phyloP scores from a whole-genome alignment of 2,329 filamentous ascomycete species.

The Botrytis galanthina region DNA sequence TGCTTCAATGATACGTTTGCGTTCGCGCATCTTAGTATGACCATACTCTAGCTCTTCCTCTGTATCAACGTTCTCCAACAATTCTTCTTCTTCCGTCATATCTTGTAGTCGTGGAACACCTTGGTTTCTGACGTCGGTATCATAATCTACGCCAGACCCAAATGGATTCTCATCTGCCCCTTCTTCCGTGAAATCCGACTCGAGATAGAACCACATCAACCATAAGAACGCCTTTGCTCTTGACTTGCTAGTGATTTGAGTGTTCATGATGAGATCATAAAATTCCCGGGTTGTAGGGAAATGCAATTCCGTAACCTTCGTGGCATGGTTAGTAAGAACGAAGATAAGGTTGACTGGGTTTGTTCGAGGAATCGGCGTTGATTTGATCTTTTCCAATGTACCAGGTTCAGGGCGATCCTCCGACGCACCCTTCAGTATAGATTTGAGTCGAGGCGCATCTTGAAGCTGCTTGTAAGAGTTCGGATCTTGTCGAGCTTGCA shows the following conservation, averaged over 20 bases:
- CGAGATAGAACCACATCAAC: constrained; percentile 99
- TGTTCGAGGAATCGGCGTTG: constrained; percentile 68
- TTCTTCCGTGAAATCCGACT: constrained; percentile 89
- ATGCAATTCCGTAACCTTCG: constrained; percentile 89
- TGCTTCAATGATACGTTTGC: constrained; percentile 71
- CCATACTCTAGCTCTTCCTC: constrained; percentile 69
- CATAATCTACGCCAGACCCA: constrained; percentile 67
- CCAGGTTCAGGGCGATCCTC: constrained; percentile 86
- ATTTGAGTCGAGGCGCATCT: constrained; percentile 92
- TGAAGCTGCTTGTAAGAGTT: constrained; percentile 98
- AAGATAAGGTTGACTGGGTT: constrained; percentile 98
- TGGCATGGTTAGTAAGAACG: constrained; percentile 83
- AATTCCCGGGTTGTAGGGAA: constrained; percentile 86
- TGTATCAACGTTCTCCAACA: constrained; percentile 71
- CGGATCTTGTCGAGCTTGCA: constrained; percentile 91
- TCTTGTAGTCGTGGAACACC: constrained; percentile 65
- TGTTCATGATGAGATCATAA: constrained; percentile 94
- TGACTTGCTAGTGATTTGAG: constrained; percentile 75
- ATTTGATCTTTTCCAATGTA: constrained; percentile 78
- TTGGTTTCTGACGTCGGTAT: constrained; percentile 62
- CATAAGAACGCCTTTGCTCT: constrained; percentile 88
- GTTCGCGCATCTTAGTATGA: constrained; percentile 68
- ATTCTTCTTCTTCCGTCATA: constrained; percentile 64
- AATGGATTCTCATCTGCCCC: constrained; percentile 90
- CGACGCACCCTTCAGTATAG: constrained; percentile 92